Evolutionary conservation across 345 rosid species (phyloP).

Genomic region (Erucastrum elatum): DNA sequence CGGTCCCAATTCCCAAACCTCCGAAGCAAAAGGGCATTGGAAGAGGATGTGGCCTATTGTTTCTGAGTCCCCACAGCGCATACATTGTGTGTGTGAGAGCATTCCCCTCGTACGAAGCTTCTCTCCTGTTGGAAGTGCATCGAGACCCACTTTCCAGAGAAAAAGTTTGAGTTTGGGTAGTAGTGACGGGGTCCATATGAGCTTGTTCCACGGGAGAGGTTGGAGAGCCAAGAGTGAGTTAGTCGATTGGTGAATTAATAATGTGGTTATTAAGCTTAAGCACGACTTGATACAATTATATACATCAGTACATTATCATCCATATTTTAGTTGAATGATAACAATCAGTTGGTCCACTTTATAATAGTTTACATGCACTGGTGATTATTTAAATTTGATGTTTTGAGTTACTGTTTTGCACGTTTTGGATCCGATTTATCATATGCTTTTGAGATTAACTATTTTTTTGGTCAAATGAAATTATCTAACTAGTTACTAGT

Average conservation of each 20-base stretch:
- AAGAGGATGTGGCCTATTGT: no score
- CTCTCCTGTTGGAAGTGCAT: no score
- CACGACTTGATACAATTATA: constrained; percentile 3
- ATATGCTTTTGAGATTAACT: not conserved
- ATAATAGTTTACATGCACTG: not conserved
- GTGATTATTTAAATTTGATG: not conserved
- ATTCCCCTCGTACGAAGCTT: no score
- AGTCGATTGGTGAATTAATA: not conserved
- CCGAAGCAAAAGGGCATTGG: no score
- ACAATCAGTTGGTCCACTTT: constrained; percentile 9
- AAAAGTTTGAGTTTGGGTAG: no score
- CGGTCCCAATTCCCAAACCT: no score
- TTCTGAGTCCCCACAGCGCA: no score
- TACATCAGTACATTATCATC: not conserved
- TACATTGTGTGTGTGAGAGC: no score
- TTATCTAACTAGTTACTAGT: not conserved
- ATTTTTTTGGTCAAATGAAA: not conserved
- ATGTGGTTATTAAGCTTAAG: constrained; percentile 3
- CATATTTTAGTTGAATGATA: not conserved
- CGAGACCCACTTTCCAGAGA: no score
- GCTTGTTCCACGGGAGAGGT: no score
- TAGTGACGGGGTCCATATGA: no score
- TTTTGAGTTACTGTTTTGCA: constrained; percentile 1
- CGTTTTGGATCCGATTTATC: not conserved
- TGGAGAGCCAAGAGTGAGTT: no score